Evolutionary conservation across 768 basidiomycete species (phyloP).

Genomic region (Phlebiopsis flavidoalba): DNA sequence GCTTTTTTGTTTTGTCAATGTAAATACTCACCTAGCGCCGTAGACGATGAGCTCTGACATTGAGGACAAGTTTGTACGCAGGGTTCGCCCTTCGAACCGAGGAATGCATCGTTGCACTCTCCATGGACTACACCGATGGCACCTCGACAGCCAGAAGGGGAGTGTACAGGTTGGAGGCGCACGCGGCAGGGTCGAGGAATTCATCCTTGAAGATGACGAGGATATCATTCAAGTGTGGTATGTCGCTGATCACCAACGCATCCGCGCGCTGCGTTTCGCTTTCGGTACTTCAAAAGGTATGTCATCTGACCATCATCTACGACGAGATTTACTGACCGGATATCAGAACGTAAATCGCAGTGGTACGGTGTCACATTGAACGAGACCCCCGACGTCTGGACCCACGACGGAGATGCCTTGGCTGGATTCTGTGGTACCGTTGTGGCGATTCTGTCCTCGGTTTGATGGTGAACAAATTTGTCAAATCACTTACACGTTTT

Average conservation of each 20-base stretch:
- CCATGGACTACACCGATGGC: slow-evolving; percentile 6
- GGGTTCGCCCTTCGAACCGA: background rate
- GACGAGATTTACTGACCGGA: background rate
- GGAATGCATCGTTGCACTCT: background rate
- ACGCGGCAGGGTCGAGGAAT: background rate
- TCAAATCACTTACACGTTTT: background rate
- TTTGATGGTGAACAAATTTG: background rate
- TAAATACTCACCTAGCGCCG: background rate
- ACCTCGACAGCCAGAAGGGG: background rate
- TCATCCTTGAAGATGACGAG: background rate
- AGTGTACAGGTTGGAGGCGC: background rate
- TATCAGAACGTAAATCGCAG: background rate
- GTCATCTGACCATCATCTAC: background rate
- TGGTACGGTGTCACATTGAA: background rate
- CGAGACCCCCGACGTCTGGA: background rate
- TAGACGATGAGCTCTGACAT: background rate
- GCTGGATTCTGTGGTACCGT: background rate
- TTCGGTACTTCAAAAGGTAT: background rate
- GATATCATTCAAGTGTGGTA: background rate
- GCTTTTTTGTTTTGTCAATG: background rate
- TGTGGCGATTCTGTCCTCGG: background rate
- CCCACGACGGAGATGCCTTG: background rate
- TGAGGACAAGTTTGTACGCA: background rate
- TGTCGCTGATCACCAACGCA: background rate
- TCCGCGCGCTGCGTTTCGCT: background rate